Conservation (phyloP, 345 rosid species). For the Eucalyptus paniculata region DNA sequence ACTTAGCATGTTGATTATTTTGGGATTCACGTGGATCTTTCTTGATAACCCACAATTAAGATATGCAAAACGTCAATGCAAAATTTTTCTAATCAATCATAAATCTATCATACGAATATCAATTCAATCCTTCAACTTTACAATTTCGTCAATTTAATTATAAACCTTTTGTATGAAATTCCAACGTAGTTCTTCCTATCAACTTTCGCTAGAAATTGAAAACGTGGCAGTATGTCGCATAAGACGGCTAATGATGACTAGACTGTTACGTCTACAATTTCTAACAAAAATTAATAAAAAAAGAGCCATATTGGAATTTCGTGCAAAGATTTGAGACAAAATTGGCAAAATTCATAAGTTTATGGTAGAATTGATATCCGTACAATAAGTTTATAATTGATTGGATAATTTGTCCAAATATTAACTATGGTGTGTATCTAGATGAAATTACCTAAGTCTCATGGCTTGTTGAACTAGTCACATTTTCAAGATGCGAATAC, state of each 20-base stretch:
- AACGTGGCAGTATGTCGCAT: not conserved
- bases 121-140: not conserved
- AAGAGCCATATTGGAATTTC: not conserved
- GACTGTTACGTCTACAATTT: rapidly evolving
- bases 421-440: not conserved
- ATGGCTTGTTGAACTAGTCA: not conserved
- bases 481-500: not conserved
- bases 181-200: not conserved
- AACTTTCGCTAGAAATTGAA: rapidly evolving
- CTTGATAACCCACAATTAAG: not conserved
- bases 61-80: not conserved
- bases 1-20: not conserved
- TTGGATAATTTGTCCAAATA: not conserved
- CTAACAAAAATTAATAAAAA: rapidly evolving
- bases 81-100: not conserved
- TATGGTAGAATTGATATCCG: not conserved
- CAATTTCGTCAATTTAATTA: not conserved
- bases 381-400: no score
- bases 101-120: not conserved
- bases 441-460: not conserved
- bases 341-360: not conserved
- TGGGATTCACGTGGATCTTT: not conserved
- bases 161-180: not conserved
- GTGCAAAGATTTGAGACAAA: rapidly evolving
- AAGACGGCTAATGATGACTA: not conserved